These are phyloP conservation scores for Scheffersomyces segobiensis DNA, from an alignment of 1,139 yeast species.

Conservation along the genomic window DNA sequence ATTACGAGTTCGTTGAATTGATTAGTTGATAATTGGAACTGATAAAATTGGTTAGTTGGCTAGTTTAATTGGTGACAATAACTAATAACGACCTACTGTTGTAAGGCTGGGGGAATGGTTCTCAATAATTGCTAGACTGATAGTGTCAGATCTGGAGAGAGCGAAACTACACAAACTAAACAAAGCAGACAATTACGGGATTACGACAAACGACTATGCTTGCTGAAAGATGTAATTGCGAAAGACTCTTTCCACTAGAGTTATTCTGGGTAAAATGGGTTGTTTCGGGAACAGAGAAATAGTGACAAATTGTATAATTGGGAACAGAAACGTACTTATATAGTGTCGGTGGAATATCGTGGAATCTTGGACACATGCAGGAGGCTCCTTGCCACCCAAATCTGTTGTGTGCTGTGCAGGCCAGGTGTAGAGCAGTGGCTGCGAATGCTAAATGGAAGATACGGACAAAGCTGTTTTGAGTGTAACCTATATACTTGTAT, in stretches of 20 bases:
- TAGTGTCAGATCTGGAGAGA: background rate
- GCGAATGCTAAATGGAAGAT: background rate
- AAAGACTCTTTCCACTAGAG: background rate
- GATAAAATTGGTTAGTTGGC: background rate
- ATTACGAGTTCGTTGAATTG: background rate
- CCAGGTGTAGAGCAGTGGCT: conserved; percentile 3
- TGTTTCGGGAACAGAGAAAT: background rate
- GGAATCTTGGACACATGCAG: background rate
- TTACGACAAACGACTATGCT: background rate
- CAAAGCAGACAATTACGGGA: background rate
- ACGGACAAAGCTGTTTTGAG: background rate
- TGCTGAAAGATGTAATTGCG: background rate
- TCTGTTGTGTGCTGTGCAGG: conserved; percentile 6
- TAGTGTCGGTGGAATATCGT: background rate
- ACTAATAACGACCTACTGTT: background rate
- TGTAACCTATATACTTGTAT: background rate
- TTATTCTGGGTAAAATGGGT: background rate
- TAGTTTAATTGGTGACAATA: background rate
- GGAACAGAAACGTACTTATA: background rate
- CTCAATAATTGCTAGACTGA: background rate
- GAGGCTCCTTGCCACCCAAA: background rate
- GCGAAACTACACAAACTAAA: background rate
- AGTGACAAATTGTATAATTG: background rate
- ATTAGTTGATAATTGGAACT: background rate
- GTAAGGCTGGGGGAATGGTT: background rate